Evolutionary conservation across 805 yeast species (phyloP).

Genomic region (Metschnikowia anglica): DNA sequence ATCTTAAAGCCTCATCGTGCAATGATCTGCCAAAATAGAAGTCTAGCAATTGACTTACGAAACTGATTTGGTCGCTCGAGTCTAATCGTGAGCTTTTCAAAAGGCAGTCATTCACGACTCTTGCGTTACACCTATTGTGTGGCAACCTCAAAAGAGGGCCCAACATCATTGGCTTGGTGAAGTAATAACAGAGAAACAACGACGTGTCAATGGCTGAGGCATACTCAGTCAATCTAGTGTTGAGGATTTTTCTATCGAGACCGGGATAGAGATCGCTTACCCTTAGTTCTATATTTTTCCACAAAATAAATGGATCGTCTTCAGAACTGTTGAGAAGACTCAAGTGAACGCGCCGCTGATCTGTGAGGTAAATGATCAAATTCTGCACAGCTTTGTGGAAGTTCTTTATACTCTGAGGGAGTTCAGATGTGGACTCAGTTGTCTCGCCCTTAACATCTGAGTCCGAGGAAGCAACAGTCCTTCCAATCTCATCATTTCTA

Average conservation of each 20-base stretch:
- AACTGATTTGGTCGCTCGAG: constrained; percentile 28
- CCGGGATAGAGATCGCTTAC: constrained; percentile 43
- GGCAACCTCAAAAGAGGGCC: constrained; percentile 79
- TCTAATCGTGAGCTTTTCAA: constrained; percentile 33
- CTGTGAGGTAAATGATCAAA: constrained; percentile 50
- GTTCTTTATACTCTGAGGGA: constrained; percentile 22
- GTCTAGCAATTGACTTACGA: constrained; percentile 70
- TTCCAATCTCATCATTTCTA: neutral
- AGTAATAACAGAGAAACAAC: constrained; percentile 69
- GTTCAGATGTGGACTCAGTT: neutral
- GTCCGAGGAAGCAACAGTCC: constrained; percentile 1
- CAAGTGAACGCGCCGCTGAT: constrained; percentile 49
- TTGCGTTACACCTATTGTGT: constrained; percentile 68
- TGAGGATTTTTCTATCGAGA: constrained; percentile 22
- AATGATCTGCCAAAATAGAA: constrained; percentile 63
- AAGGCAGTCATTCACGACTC: constrained; percentile 56
- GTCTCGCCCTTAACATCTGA: constrained; percentile 1
- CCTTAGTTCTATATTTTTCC: constrained; percentile 48
- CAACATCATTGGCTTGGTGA: constrained; percentile 67
- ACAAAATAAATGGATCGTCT: constrained; percentile 30
- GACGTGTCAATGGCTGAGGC: constrained; percentile 70
- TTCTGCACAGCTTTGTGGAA: constrained; percentile 40
- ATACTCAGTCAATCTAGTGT: constrained; percentile 26
- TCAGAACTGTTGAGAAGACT: constrained; percentile 31
- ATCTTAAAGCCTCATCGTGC: constrained; percentile 66